phyloP scores from a whole-genome alignment of 1,284 basidiomycete genomes.

The Mrakiaceae sp. region DNA sequence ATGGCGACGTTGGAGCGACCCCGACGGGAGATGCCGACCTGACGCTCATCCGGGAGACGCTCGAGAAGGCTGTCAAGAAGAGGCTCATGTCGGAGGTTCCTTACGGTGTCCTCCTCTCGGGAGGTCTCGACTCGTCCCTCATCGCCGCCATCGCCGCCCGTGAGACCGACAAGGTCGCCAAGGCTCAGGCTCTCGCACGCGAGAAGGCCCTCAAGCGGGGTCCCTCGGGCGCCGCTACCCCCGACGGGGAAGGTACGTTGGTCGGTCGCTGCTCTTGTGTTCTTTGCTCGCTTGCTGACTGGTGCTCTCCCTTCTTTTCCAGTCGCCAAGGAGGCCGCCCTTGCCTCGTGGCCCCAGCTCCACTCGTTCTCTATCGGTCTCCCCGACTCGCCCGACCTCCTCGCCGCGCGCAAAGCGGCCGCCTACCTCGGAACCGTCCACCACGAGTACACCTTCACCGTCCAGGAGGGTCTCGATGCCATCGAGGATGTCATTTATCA shows the following conservation, averaged over 20 bases:
- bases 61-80: slow-evolving; percentile 90
- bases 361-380: slow-evolving; percentile 98
- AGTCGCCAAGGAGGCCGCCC: slow-evolving; percentile 42
- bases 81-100: slow-evolving; percentile 98
- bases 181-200: slow-evolving; percentile 60
- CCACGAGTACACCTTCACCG: slow-evolving; percentile 97
- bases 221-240: slow-evolving; percentile 23
- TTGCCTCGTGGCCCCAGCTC: slow-evolving; percentile 88
- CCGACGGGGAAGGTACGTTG: slow-evolving; percentile 28
- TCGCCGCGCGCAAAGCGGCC: slow-evolving; percentile 90
- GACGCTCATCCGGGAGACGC: slow-evolving; percentile 58
- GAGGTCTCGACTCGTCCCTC: slow-evolving; percentile 90
- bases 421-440: slow-evolving; percentile 89
- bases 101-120: slow-evolving; percentile 91
- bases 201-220: slow-evolving; percentile 35
- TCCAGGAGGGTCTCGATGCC: slow-evolving; percentile 95
- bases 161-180: slow-evolving; percentile 86
- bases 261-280: background rate
- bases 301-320: background rate
- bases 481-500: slow-evolving; percentile 98
- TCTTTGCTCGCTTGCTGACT: background rate
- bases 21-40: slow-evolving; percentile 61
- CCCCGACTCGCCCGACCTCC: slow-evolving; percentile 86
- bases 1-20: slow-evolving; percentile 53
- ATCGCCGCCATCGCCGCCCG: slow-evolving; percentile 94